A percentile compares a stretch with the other conserved stretches of the same genome.
Evolutionary conservation across 2,329 filamentous ascomycete species (phyloP).

Genomic region (Calycina marina): DNA sequence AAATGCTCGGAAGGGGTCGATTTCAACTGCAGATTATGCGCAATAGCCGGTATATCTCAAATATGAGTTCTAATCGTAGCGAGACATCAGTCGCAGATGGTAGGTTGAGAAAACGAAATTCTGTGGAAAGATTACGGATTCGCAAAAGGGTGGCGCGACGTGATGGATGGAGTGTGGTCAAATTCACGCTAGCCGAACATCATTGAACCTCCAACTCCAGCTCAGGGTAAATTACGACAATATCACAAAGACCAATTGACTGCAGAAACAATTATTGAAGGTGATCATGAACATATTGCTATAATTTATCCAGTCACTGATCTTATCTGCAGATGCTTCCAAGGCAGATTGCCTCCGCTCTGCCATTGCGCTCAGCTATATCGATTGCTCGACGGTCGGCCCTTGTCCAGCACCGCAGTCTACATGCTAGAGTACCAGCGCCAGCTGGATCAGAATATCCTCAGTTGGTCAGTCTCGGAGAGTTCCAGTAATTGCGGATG

Average conservation of each 20-base stretch:
- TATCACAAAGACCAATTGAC: no score
- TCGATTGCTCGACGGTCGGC: conserved; percentile 34
- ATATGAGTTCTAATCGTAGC: conserved; percentile 39
- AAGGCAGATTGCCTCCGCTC: conserved; percentile 40
- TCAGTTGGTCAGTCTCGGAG: conserved; percentile 18
- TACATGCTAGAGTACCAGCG: conserved; percentile 9
- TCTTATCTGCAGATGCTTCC: conserved; percentile 38
- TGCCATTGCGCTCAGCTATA: conserved; percentile 31
- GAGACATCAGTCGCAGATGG: conserved; percentile 30
- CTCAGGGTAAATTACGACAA: no score
- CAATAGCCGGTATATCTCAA: conserved; percentile 32
- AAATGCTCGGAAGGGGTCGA: conserved; percentile 41
- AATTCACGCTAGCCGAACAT: no score
- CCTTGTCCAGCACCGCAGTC: conserved; percentile 36
- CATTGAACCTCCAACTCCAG: no score
- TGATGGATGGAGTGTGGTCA: no score
- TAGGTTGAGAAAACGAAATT: no score
- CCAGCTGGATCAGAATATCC: conserved; percentile 16
- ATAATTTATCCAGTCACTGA: background rate
- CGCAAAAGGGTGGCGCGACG: no score
- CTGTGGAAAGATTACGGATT: no score
- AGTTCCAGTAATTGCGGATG: no score
- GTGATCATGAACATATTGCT: conserved; percentile 1
- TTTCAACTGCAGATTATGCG: conserved; percentile 37
- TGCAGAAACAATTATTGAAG: conserved; percentile 5